Conservation (phyloP, 192 early-diverging fungal species). For the Rhizophagus sp. region DNA sequence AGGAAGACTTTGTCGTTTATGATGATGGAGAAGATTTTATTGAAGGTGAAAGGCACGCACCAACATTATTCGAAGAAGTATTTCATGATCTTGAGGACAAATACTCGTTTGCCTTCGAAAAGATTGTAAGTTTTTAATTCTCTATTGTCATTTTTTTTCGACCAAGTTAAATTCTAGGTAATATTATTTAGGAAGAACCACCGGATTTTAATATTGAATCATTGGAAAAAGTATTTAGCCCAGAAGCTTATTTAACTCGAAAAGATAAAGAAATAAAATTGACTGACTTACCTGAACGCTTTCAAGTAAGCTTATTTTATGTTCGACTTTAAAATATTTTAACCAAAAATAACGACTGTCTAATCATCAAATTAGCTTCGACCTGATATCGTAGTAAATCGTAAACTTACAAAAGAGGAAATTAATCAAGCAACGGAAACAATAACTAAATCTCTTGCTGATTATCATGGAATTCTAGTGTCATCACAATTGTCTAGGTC, state of each 20-base stretch:
- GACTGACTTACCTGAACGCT: constrained; percentile 89
- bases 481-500: background rate
- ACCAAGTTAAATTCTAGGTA: background rate
- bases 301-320: constrained; percentile 52
- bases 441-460: constrained; percentile 44
- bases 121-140: background rate
- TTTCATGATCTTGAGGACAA: background rate
- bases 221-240: background rate
- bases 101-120: background rate
- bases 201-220: constrained; percentile 2
- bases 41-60: constrained; percentile 14
- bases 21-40: constrained; percentile 36
- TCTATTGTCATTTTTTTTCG: too few relatives aligned
- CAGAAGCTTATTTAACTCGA: constrained; percentile 57
- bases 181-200: background rate
- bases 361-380: constrained; percentile 46
- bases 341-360: background rate
- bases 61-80: background rate
- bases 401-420: constrained; percentile 55
- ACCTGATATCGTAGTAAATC: constrained; percentile 39
- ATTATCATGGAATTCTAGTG: constrained; percentile 4
- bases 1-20: constrained; percentile 19
- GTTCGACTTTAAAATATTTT: background rate
- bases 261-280: constrained; percentile 86
- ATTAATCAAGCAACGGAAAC: constrained; percentile 67